phyloP scores from a whole-genome alignment of 129 eudicot genomes.

The Arctium lappa region DNA sequence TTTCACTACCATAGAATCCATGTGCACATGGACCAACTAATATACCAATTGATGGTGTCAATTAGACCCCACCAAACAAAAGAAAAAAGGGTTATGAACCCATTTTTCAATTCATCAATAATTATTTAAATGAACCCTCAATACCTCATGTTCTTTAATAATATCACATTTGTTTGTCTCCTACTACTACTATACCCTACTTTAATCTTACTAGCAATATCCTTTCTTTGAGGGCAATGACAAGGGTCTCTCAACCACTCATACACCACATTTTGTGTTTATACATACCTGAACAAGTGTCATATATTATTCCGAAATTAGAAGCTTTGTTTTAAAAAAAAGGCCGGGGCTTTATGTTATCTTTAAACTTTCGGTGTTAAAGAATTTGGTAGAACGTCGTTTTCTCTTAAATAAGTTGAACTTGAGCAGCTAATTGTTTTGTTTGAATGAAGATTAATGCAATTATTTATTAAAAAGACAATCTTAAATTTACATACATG shows the following conservation, averaged over 20 bases:
- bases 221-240: constrained; percentile 25
- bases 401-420: neutral
- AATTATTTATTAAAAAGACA: neutral
- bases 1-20: constrained; percentile 19
- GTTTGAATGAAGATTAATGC: neutral
- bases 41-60: constrained; percentile 31
- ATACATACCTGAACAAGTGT: constrained; percentile 16
- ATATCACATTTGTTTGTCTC: constrained; percentile 27
- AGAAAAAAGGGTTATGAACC: constrained; percentile 17
- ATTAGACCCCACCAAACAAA: constrained; percentile 31
- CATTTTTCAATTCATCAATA: constrained; percentile 27
- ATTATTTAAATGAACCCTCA: constrained; percentile 32
- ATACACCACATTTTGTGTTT: constrained; percentile 34
- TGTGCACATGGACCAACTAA: constrained; percentile 47
- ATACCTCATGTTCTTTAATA: constrained; percentile 38
- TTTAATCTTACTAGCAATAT: constrained; percentile 22
- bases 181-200: constrained; percentile 19
- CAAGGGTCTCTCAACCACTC: constrained; percentile 38
- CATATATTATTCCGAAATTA: constrained; percentile 1
- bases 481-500: neutral
- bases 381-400: constrained; percentile 14
- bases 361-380: constrained; percentile 14
- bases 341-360: neutral
- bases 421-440: neutral
- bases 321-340: neutral